phyloP scores from a whole-genome alignment of 768 basidiomycete species.

The Sarcodon sp. region DNA sequence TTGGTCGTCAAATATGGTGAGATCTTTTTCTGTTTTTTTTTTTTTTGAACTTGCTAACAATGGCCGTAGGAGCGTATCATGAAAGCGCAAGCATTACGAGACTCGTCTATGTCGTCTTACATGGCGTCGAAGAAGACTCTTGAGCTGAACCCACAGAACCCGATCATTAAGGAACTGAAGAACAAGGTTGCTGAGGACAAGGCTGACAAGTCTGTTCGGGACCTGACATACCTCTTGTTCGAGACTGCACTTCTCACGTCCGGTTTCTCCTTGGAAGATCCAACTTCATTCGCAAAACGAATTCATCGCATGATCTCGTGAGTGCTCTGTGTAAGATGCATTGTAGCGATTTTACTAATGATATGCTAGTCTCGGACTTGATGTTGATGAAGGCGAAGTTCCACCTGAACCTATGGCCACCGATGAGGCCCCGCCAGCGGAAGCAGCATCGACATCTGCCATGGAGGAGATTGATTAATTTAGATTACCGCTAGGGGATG shows the following conservation, averaged over 20 bases:
- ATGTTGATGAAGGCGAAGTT: constrained; percentile 70
- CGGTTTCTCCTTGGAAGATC: constrained; percentile 93
- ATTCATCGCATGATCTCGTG: constrained; percentile 92
- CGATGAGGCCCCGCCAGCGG: constrained; percentile 38
- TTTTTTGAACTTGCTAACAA: not conserved
- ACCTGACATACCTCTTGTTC: constrained; percentile 90
- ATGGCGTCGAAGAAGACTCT: constrained; percentile 99
- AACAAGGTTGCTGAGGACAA: constrained; percentile 94
- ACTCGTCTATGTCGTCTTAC: constrained; percentile 97
- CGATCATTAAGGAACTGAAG: constrained; percentile 94
- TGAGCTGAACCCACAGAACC: constrained; percentile 85
- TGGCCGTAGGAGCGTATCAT: constrained; percentile 77
- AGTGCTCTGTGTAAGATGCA: not conserved
- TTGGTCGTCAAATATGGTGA: constrained; percentile 97
- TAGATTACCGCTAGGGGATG: constrained; percentile 3
- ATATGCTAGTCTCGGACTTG: constrained; percentile 47
- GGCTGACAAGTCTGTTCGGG: constrained; percentile 96
- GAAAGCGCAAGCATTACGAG: constrained; percentile 96
- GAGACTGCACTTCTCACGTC: constrained; percentile 95
- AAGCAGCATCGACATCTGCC: constrained; percentile 58
- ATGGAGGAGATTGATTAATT: constrained; percentile 95
- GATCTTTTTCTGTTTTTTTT: constrained; percentile 9
- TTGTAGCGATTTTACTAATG: constrained; percentile 3
- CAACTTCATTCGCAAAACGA: constrained; percentile 87
- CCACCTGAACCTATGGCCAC: constrained; percentile 28